These are phyloP conservation scores for Penstemon davidsonii DNA, from an alignment of 257 asterid genomes.

Conservation along the genomic window DNA sequence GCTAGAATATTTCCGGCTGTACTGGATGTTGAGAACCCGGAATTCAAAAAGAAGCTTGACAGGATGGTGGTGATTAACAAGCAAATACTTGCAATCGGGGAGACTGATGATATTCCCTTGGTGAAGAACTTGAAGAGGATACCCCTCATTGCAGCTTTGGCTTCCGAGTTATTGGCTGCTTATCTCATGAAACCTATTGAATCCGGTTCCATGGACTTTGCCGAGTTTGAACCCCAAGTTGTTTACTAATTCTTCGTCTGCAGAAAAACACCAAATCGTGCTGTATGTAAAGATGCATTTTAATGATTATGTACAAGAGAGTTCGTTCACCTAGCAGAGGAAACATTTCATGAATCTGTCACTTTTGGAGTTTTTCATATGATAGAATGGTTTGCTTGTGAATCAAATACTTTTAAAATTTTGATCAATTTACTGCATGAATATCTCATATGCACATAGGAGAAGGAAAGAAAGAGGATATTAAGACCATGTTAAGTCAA, in stretches of 20 bases:
- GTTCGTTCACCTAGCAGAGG: conserved; percentile 26
- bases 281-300: conserved; percentile 23
- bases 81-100: conserved; percentile 66
- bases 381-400: not conserved
- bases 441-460: not conserved
- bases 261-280: not conserved
- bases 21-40: conserved; percentile 89
- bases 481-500: not conserved
- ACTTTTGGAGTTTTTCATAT: conserved; percentile 24
- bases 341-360: conserved; percentile 23
- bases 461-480: not conserved
- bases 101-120: conserved; percentile 58
- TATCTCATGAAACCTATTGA: conserved; percentile 97
- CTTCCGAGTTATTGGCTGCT: conserved; percentile 76
- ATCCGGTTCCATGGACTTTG: conserved; percentile 89
- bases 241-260: conserved; percentile 24
- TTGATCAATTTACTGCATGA: not conserved
- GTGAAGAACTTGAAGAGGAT: conserved; percentile 91
- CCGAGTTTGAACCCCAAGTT: conserved; percentile 83
- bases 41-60: conserved; percentile 91
- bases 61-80: conserved; percentile 84
- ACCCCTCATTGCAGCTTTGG: conserved; percentile 82
- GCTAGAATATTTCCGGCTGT: conserved; percentile 98
- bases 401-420: not conserved
- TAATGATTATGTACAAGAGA: conserved; percentile 28